Conservation (phyloP, 352 stramenopile genomes). For the Thalassiosira hispida region DNA sequence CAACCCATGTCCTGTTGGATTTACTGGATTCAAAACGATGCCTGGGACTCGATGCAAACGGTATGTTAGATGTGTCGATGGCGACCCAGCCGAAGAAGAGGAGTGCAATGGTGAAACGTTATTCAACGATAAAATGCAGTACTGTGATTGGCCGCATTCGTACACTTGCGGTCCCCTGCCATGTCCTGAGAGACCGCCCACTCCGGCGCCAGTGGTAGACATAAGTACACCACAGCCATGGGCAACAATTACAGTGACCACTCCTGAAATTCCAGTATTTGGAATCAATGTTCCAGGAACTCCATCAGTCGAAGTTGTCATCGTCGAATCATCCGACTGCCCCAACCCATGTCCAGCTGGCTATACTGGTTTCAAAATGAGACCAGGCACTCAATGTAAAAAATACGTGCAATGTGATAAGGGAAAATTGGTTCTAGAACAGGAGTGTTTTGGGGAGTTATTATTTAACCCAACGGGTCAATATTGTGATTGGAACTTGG, state of each 20-base stretch:
- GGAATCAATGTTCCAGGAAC: too few relatives aligned
- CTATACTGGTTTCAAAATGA: background rate
- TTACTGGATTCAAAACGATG: background rate
- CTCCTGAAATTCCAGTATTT: too few relatives aligned
- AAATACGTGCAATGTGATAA: background rate
- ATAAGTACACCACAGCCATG: too few relatives aligned
- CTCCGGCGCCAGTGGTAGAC: too few relatives aligned
- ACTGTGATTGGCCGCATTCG: background rate
- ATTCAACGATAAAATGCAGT: too few relatives aligned
- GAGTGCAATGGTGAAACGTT: too few relatives aligned
- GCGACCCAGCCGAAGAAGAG: too few relatives aligned
- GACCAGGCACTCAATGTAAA: background rate
- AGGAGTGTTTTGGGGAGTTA: too few relatives aligned
- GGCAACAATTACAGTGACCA: too few relatives aligned
- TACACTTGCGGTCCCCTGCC: background rate
- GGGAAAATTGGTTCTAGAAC: background rate
- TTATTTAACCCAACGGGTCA: too few relatives aligned
- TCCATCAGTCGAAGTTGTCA: background rate
- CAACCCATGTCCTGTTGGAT: conserved; percentile 26
- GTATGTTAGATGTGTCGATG: background rate
- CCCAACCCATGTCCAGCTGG: conserved; percentile 26
- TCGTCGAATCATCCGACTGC: conserved; percentile 16
- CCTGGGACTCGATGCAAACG: background rate
- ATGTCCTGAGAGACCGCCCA: conserved; percentile 5
- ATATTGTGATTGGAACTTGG: too few relatives aligned